Conservation (phyloP, 108 stramenopile genomes). For the Schizochytrium sp. region DNA sequence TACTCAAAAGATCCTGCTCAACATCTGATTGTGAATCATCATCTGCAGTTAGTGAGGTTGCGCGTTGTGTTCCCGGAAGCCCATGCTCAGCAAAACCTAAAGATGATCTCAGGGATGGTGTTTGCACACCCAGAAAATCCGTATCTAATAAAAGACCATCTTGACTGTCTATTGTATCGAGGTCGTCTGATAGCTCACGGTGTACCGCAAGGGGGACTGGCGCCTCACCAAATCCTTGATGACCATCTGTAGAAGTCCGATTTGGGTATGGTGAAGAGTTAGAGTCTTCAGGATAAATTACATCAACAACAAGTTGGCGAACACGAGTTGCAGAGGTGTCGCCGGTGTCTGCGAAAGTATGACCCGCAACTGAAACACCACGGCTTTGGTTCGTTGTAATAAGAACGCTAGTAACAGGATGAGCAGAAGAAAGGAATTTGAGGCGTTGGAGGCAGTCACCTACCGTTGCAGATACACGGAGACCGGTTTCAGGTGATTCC, state of each 20-base stretch:
- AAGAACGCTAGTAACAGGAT: slow-evolving; percentile 18
- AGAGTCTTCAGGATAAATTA: slow-evolving; percentile 34
- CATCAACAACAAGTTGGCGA: slow-evolving; percentile 16
- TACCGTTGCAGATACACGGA: slow-evolving; percentile 23
- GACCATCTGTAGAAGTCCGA: not conserved
- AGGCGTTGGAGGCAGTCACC: not conserved
- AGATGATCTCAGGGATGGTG: slow-evolving; percentile 37
- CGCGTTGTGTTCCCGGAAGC: not conserved
- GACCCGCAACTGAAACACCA: slow-evolving; percentile 44
- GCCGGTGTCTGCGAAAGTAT: not conserved
- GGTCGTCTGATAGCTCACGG: not conserved
- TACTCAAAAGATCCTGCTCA: not conserved
- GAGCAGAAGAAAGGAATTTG: not conserved
- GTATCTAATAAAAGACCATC: not conserved
- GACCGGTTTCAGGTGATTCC: not conserved
- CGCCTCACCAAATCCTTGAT: not conserved
- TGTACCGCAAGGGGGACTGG: too few relatives aligned
- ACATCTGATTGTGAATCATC: slow-evolving; percentile 4
- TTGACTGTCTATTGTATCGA: not conserved
- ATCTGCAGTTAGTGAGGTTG: not conserved
- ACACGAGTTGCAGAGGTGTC: not conserved
- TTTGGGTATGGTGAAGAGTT: not conserved
- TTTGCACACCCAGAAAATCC: not conserved
- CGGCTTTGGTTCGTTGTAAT: slow-evolving; percentile 34
- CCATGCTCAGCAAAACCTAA: slow-evolving; percentile 7